phyloP scores from a whole-genome alignment of 148 eudicot species.

The Pouteria glomerata region DNA sequence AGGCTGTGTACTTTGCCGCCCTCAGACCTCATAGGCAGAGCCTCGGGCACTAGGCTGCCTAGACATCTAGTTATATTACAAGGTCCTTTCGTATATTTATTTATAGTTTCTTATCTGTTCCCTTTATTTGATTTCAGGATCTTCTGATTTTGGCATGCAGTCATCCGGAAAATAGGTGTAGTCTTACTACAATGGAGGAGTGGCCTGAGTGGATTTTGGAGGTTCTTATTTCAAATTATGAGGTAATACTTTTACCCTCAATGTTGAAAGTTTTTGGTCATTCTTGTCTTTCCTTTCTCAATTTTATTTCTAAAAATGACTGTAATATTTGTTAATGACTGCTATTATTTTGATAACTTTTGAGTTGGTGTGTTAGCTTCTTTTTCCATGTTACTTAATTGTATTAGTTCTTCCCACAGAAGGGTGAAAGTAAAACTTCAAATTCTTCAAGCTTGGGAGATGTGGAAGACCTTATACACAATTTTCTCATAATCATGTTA shows the following conservation, averaged over 20 bases:
- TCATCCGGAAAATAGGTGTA: slow-evolving; percentile 82
- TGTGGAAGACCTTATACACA: slow-evolving; percentile 93
- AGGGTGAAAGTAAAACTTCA: slow-evolving; percentile 37
- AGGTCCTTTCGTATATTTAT: too few species aligned
- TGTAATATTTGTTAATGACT: background rate
- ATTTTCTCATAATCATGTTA: slow-evolving; percentile 80
- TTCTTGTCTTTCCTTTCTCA: slow-evolving; percentile 1
- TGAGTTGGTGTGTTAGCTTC: background rate
- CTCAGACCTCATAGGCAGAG: too few species aligned
- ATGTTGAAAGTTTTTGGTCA: background rate
- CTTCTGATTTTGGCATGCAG: slow-evolving; percentile 99
- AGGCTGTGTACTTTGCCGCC: too few species aligned
- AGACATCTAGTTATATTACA: too few species aligned
- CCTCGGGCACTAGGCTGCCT: too few species aligned
- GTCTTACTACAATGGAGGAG: slow-evolving; percentile 84
- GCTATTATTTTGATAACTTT: background rate
- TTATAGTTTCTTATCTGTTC: too few species aligned
- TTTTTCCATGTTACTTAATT: slow-evolving; percentile 5
- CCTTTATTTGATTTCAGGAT: slow-evolving; percentile 78
- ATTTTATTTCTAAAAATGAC: background rate
- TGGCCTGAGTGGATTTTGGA: slow-evolving; percentile 99
- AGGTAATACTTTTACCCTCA: slow-evolving; percentile 41
- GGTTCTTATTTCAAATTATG: slow-evolving; percentile 85
- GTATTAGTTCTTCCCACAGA: too few species aligned
- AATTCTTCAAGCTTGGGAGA: slow-evolving; percentile 58